A percentile compares a stretch with the other conserved stretches of the same genome.
These are phyloP conservation scores for Bipolaris sorokiniana DNA, from an alignment of 2,329 filamentous ascomycete species.

Conservation along the genomic window DNA sequence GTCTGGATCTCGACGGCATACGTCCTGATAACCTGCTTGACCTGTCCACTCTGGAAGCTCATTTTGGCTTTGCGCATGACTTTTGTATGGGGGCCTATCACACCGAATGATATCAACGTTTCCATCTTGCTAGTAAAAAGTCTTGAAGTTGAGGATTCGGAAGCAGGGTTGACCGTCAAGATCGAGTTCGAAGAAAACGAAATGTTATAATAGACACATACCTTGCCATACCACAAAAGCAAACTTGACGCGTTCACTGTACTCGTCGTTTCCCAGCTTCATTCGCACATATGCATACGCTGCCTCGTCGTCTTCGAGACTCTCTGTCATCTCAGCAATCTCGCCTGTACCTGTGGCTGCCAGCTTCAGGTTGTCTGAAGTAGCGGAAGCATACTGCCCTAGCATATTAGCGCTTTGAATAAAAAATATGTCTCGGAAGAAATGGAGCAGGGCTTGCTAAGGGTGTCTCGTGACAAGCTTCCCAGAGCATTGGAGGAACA, in stretches of 20 bases:
- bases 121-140: neutral
- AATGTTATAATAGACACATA: slow-evolving; percentile 39
- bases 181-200: neutral
- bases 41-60: slow-evolving; percentile 69
- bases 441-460: neutral
- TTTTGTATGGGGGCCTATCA: slow-evolving; percentile 56
- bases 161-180: neutral
- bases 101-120: neutral
- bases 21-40: slow-evolving; percentile 68
- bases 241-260: slow-evolving; percentile 73
- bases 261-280: slow-evolving; percentile 74
- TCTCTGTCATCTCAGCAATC: slow-evolving; percentile 62
- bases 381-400: slow-evolving; percentile 45
- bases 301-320: slow-evolving; percentile 65
- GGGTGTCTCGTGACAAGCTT: neutral
- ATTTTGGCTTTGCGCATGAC: slow-evolving; percentile 74
- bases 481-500: neutral
- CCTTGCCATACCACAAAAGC: slow-evolving; percentile 72
- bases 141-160: neutral
- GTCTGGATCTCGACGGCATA: slow-evolving; percentile 71
- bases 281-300: slow-evolving; percentile 65
- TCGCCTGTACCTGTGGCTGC: slow-evolving; percentile 66
- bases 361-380: slow-evolving; percentile 64
- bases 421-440: neutral
- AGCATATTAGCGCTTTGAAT: neutral